These are phyloP conservation scores for Solanum chiquidenum DNA, from an alignment of 257 asterid species.

Conservation along the genomic window DNA sequence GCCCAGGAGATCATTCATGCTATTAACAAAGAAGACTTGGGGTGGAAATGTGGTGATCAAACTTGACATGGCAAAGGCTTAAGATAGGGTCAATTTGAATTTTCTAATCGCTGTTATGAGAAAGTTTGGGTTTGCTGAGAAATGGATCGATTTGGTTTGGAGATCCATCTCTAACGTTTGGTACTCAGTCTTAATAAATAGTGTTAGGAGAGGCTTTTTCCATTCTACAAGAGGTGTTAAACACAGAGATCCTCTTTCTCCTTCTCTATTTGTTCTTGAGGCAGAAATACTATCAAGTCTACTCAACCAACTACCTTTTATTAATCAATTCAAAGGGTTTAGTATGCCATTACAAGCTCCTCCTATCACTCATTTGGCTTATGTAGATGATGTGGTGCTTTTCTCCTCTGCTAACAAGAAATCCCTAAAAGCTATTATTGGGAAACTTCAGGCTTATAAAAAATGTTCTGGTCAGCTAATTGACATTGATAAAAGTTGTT, in stretches of 20 bases:
- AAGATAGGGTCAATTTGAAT: neutral
- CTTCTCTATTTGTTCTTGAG: neutral
- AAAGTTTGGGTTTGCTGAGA: neutral
- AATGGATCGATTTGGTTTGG: neutral
- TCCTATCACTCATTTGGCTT: neutral
- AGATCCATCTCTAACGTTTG: neutral
- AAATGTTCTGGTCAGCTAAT: neutral
- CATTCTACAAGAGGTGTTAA: neutral
- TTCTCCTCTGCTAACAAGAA: neutral
- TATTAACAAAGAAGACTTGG: neutral
- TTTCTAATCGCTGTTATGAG: neutral
- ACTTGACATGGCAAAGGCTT: neutral
- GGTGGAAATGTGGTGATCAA: neutral
- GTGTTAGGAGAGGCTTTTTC: neutral
- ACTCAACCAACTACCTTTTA: neutral
- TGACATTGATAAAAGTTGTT: neutral
- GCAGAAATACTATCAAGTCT: neutral
- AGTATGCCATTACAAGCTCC: neutral
- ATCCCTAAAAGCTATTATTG: neutral
- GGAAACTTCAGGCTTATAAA: neutral
- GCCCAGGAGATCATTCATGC: neutral
- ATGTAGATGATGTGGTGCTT: neutral
- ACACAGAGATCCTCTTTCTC: neutral
- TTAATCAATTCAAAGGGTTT: neutral
- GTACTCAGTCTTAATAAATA: neutral